Evolutionary conservation across 169 alveolate genomes (phyloP).

Genomic region (Plasmodium relictum): DNA sequence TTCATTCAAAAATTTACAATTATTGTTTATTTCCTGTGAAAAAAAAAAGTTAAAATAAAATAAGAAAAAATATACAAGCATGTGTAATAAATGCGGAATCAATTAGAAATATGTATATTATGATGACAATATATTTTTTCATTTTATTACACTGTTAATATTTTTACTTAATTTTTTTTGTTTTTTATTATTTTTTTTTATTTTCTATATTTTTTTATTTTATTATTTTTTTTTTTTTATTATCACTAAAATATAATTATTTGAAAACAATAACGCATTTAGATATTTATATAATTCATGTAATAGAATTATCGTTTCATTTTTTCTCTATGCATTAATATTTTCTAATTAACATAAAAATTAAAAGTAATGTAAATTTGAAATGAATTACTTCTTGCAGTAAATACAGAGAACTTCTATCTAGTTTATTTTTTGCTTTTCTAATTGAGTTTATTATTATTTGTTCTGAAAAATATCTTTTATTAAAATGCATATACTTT

Average conservation of each 20-base stretch:
- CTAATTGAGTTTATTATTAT: conserved; percentile 41
- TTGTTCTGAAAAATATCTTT: conserved; percentile 50
- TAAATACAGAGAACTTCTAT: conserved; percentile 70
- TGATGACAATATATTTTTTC: too few relatives aligned
- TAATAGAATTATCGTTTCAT: too few relatives aligned
- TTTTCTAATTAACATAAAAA: not conserved
- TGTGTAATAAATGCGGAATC: not conserved
- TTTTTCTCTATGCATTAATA: not conserved
- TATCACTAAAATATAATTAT: too few relatives aligned
- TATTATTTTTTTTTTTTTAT: too few relatives aligned
- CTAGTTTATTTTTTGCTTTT: conserved; percentile 65
- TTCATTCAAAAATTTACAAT: conserved; percentile 36
- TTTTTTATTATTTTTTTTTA: too few relatives aligned
- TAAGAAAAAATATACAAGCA: not conserved
- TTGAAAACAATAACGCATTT: not conserved
- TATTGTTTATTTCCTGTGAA: conserved; percentile 32
- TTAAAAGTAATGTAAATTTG: not conserved
- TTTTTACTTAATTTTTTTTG: too few relatives aligned
- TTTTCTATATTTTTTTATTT: too few relatives aligned
- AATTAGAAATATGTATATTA: too few relatives aligned
- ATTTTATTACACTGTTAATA: too few relatives aligned
- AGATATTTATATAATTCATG: too few relatives aligned
- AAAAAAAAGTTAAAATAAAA: conserved; percentile 9
- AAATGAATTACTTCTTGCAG: conserved; percentile 43
- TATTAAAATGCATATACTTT: conserved; percentile 10